phyloP scores from a whole-genome alignment of 1,139 yeast species.

The Martiniozyma asiatica region DNA sequence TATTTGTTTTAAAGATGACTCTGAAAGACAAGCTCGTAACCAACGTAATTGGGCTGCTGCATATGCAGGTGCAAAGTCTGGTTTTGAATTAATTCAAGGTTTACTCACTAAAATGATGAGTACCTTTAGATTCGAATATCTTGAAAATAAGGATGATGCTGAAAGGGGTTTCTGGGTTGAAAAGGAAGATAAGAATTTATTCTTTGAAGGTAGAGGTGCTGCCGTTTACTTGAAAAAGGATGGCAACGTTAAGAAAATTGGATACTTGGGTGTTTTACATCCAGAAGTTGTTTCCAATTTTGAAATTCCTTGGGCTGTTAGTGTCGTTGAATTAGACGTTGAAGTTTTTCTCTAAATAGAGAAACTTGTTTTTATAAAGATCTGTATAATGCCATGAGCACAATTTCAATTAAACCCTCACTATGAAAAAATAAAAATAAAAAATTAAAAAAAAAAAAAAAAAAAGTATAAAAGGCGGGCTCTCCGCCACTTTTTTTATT shows the following conservation, averaged over 20 bases:
- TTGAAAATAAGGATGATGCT: slow-evolving; percentile 41
- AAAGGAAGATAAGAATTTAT: slow-evolving; percentile 56
- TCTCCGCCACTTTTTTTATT: neutral
- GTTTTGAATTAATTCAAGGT: slow-evolving; percentile 92
- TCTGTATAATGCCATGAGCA: neutral
- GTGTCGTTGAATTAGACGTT: slow-evolving; percentile 80
- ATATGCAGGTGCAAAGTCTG: slow-evolving; percentile 88
- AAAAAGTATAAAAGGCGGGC: slow-evolving; percentile 2
- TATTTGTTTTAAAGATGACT: slow-evolving; percentile 71
- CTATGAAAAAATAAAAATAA: no score
- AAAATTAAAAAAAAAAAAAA: neutral
- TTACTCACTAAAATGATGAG: slow-evolving; percentile 91
- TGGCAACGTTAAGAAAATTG: slow-evolving; percentile 48
- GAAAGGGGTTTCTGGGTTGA: slow-evolving; percentile 81
- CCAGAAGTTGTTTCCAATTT: slow-evolving; percentile 83
- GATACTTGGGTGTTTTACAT: slow-evolving; percentile 87
- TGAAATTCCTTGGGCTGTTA: slow-evolving; percentile 88
- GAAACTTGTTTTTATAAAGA: neutral
- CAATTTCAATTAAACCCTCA: no score
- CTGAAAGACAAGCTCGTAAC: slow-evolving; percentile 86
- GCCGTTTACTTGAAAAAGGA: slow-evolving; percentile 57
- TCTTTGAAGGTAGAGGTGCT: slow-evolving; percentile 98
- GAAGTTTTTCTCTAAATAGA: slow-evolving; percentile 56
- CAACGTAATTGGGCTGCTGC: slow-evolving; percentile 93
- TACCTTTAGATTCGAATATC: slow-evolving; percentile 84